phyloP scores from a whole-genome alignment of 129 eudicot genomes.

The Centrapalus pauciflorus region DNA sequence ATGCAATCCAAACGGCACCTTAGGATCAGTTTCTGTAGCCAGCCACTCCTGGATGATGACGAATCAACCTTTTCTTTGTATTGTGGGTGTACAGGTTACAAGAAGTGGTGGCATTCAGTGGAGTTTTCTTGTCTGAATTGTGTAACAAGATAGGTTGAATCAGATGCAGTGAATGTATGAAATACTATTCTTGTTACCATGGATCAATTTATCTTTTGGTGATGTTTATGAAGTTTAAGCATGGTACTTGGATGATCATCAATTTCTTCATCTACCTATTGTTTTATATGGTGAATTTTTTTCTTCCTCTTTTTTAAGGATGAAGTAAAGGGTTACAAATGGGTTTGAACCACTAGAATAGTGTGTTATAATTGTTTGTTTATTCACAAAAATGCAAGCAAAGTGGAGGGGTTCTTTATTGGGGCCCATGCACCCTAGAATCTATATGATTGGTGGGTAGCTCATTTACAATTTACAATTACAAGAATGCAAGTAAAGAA shows the following conservation, averaged over 20 bases:
- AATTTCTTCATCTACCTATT: background rate
- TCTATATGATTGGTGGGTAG: no score
- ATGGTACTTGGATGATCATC: constrained; percentile 12
- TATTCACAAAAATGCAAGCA: background rate
- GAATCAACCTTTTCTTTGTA: background rate
- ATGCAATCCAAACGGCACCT: no score
- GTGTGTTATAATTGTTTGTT: background rate
- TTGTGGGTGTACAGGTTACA: background rate
- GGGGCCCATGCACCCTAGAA: no score
- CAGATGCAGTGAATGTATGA: constrained; percentile 1
- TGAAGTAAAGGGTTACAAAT: background rate
- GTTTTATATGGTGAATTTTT: background rate
- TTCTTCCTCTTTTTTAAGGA: background rate
- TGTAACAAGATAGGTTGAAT: background rate
- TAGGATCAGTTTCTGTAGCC: no score
- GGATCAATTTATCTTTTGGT: constrained; percentile 9
- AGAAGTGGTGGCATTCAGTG: background rate
- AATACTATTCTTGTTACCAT: constrained; percentile 15
- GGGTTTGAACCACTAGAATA: background rate
- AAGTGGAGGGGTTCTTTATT: no score
- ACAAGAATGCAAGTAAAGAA: no score
- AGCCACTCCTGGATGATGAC: background rate
- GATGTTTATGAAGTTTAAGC: constrained; percentile 9
- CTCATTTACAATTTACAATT: no score
- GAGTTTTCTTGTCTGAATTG: constrained; percentile 11